These are phyloP conservation scores for Puccinia triticina DNA, from an alignment of 1,284 basidiomycete species.

Conservation along the genomic window DNA sequence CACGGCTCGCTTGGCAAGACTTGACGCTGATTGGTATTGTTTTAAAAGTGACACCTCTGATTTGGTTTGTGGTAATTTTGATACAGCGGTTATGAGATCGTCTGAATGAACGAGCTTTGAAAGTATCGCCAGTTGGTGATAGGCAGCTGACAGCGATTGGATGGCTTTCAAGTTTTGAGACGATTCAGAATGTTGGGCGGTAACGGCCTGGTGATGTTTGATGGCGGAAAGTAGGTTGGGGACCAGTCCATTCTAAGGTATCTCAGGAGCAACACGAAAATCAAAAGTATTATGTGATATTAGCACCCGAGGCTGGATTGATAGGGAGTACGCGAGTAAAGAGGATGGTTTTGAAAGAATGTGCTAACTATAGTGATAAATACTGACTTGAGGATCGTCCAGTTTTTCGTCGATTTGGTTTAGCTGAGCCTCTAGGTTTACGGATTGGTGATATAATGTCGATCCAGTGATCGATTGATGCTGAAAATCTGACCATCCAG, in stretches of 20 bases:
- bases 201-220: constrained; percentile 30
- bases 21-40: constrained; percentile 2
- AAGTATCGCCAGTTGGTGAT: constrained; percentile 14
- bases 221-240: constrained; percentile 27
- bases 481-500: constrained; percentile 41
- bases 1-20: constrained; percentile 40
- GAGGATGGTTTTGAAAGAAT: background rate
- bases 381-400: constrained; percentile 40
- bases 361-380: constrained; percentile 30
- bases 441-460: constrained; percentile 26
- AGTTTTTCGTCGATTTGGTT: constrained; percentile 32
- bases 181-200: constrained; percentile 27
- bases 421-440: constrained; percentile 20
- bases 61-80: constrained; percentile 17
- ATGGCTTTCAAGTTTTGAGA: constrained; percentile 19
- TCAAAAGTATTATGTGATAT: background rate
- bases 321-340: background rate
- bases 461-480: constrained; percentile 43
- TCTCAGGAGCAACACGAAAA: constrained; percentile 8
- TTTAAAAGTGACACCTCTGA: constrained; percentile 8
- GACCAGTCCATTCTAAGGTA: constrained; percentile 36
- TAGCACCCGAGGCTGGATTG: background rate
- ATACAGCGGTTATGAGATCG: constrained; percentile 14
- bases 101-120: constrained; percentile 32
- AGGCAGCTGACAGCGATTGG: constrained; percentile 38